phyloP scores from a whole-genome alignment of 2,329 filamentous ascomycete species.

The Ceratocystis papillata region DNA sequence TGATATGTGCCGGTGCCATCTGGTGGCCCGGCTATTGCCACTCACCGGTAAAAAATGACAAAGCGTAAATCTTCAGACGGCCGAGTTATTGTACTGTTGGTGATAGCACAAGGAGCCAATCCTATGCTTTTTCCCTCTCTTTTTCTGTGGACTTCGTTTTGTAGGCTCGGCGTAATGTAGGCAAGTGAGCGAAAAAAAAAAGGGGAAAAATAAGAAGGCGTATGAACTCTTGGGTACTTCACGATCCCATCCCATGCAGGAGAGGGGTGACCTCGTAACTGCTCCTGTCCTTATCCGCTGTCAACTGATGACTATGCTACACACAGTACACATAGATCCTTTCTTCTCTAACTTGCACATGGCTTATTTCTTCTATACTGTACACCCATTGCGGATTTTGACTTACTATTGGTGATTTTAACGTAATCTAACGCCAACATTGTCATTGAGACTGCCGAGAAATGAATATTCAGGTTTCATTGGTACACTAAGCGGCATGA shows the following conservation, averaged over 20 bases:
- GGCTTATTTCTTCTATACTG: background rate
- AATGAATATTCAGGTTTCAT: background rate
- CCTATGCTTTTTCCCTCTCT: background rate
- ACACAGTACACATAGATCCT: background rate
- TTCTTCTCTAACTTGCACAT: background rate
- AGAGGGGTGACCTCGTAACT: conserved; percentile 10
- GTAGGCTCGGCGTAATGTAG: background rate
- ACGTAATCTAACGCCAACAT: background rate
- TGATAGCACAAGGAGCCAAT: background rate
- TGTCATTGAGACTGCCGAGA: background rate
- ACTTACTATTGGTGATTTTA: too few relatives aligned
- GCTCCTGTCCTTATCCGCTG: conserved; percentile 10
- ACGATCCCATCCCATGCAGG: conserved; percentile 7
- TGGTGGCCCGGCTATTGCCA: background rate
- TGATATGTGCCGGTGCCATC: conserved; percentile 5
- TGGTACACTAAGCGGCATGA: background rate
- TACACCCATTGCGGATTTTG: too few relatives aligned
- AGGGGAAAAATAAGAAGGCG: background rate
- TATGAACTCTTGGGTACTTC: background rate
- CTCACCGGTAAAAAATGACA: background rate
- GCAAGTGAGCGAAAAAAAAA: background rate
- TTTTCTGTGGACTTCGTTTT: background rate
- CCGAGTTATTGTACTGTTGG: background rate
- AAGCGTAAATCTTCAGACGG: conserved; percentile 5
- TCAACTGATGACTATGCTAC: conserved; percentile 1